These are phyloP conservation scores for Beta lomatogona DNA, from an alignment of 179 eudicot species.

Conservation along the genomic window DNA sequence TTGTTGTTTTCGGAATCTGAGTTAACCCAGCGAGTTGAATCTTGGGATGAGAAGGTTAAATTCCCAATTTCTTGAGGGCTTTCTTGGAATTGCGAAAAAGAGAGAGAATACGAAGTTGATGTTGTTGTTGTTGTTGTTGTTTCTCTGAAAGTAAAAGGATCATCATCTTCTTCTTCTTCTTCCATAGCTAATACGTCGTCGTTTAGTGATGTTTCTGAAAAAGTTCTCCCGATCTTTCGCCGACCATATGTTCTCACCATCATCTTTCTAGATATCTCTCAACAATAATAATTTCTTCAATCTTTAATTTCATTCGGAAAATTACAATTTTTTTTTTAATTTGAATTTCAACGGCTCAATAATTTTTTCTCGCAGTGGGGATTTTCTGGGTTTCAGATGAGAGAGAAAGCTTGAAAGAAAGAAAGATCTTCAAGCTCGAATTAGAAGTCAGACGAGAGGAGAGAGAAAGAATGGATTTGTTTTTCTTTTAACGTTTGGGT, in stretches of 20 bases:
- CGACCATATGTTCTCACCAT: slow-evolving; percentile 77
- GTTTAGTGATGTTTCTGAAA: slow-evolving; percentile 34
- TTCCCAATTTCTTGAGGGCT: slow-evolving; percentile 50
- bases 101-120: slow-evolving; percentile 25
- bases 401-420: not conserved
- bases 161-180: slow-evolving; percentile 31
- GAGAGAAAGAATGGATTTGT: slow-evolving; percentile 14
- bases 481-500: not conserved
- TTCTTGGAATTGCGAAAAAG: slow-evolving; percentile 40
- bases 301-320: too few relatives aligned
- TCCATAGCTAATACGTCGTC: slow-evolving; percentile 23
- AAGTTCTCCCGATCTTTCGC: slow-evolving; percentile 44
- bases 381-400: not conserved
- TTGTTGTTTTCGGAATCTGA: not conserved
- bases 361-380: too few relatives aligned
- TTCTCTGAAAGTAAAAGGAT: slow-evolving; percentile 36
- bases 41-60: slow-evolving; percentile 64
- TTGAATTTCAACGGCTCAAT: slow-evolving; percentile 10
- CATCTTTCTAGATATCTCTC: slow-evolving; percentile 33
- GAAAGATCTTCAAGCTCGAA: slow-evolving; percentile 27
- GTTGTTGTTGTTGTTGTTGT: slow-evolving; percentile 22
- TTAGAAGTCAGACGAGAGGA: not conserved
- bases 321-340: not conserved
- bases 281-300: too few relatives aligned
- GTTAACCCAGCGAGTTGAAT: slow-evolving; percentile 49